Base-by-base conservation (phyloP, 306 rosid species). In the Trichosanthes truncata region DNA sequence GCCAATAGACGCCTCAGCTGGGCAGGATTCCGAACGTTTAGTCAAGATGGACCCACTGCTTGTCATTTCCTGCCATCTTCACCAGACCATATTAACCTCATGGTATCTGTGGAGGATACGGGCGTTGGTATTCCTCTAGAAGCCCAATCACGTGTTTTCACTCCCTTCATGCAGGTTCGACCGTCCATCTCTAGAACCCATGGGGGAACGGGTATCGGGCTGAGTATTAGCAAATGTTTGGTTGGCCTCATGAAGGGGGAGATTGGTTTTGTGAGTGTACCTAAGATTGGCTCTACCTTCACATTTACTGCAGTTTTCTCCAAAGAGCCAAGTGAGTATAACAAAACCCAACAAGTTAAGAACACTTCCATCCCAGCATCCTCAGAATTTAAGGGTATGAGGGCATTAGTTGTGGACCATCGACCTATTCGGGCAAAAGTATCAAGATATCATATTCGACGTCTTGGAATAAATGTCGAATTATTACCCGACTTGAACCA, bases 231-330 rank as follows among this genome's bases (percentile, higher is more conserved):
- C 91, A 93, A 95, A 87, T 95, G 97, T 84, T 84, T 95, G 83
- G 97, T 95, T 87, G 89, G 92, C 80, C 99, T 91, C 81, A 95
- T 95, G 99, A 86, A 89, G 72, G 99, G 99, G 55, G 99, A 95
- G 82, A 95, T 95, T 61, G 97, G 94, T 49, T 95, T 93, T 81
- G 91, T 83, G 48, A 95, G 99, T 81, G 84, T 74, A 60, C 99
- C 97, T 5, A 91, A 90, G 87, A 74, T 84, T 53, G 99, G 99
- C 14, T 91, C 97, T 68, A 95, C 99, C 53, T 95, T 95, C 83
- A 93, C 99, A 51, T 95, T 95, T 80, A 95, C 97, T 0, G 97
- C 92, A 29, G 92, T 90, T 79, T 91, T 95, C 82, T 83, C 86
- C 8, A 73, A 68, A 17, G 56, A 15, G 81, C 83, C 92, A 69